phyloP scores from a whole-genome alignment of 1,284 basidiomycete species.

The Anthracocystis walkeri region DNA sequence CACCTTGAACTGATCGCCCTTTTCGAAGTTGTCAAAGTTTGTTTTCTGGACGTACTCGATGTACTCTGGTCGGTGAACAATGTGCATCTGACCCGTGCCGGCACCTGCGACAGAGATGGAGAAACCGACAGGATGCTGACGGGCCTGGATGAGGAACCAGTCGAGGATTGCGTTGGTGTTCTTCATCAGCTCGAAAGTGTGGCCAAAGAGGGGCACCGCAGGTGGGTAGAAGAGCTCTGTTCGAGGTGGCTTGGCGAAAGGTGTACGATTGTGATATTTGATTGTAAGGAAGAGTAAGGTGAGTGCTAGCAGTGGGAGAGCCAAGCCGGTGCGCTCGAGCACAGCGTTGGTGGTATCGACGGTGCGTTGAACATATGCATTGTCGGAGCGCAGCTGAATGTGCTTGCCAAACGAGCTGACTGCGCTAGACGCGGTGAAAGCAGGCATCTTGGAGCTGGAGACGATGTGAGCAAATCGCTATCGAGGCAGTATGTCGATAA shows the following conservation, averaged over 20 bases:
- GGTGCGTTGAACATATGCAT: constrained; percentile 20
- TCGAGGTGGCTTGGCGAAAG: constrained; percentile 32
- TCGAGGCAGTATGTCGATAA: neutral
- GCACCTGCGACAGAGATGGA: constrained; percentile 24
- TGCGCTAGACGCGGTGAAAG: constrained; percentile 26
- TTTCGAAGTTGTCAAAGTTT: constrained; percentile 65
- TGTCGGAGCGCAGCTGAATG: constrained; percentile 34
- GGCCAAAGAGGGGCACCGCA: constrained; percentile 43
- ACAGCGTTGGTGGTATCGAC: constrained; percentile 20
- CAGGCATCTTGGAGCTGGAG: constrained; percentile 15
- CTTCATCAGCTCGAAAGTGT: constrained; percentile 29
- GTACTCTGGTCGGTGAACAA: constrained; percentile 54
- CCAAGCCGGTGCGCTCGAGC: constrained; percentile 21
- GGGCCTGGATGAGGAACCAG: constrained; percentile 17
- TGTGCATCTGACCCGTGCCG: constrained; percentile 39
- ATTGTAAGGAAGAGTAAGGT: constrained; percentile 25
- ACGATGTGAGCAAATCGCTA: neutral
- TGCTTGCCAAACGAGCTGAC: constrained; percentile 20
- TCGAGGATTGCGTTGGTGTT: constrained; percentile 25
- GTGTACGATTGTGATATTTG: constrained; percentile 46
- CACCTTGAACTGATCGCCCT: constrained; percentile 47
- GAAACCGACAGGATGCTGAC: constrained; percentile 30
- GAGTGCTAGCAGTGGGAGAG: constrained; percentile 26
- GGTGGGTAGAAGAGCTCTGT: constrained; percentile 36
- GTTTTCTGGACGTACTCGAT: constrained; percentile 67